Evolutionary conservation across 208 protist genomes (phyloP).

Genomic region (Blastocrithidia nonstop): DNA sequence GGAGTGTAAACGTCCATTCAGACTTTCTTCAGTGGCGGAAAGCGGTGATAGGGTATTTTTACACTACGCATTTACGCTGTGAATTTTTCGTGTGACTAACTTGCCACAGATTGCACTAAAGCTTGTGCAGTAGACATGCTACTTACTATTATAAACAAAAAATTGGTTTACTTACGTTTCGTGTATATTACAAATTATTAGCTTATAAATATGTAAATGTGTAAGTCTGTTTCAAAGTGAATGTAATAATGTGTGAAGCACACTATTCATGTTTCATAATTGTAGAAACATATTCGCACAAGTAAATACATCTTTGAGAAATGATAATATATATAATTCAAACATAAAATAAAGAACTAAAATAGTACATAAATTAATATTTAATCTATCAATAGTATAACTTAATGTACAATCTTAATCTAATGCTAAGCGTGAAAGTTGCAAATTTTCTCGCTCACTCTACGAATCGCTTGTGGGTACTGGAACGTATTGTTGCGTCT

Average conservation of each 20-base stretch:
- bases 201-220: background rate
- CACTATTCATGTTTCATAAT: background rate
- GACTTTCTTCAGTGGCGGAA: constrained; percentile 94
- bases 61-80: constrained; percentile 61
- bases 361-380: background rate
- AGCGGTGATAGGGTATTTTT: constrained; percentile 93
- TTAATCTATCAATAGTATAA: too few relatives aligned
- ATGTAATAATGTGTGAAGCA: too few relatives aligned
- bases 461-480: constrained; percentile 59
- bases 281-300: background rate
- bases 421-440: constrained; percentile 46
- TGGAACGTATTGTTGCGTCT: constrained; percentile 12
- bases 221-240: background rate
- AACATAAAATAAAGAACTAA: background rate
- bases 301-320: background rate
- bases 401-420: constrained; percentile 14
- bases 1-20: constrained; percentile 98
- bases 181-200: too few relatives aligned
- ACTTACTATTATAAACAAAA: too few relatives aligned
- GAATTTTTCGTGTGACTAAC: constrained; percentile 16
- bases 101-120: constrained; percentile 2
- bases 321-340: too few relatives aligned
- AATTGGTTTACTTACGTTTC: too few relatives aligned
- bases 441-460: constrained; percentile 55
- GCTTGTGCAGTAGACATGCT: too few relatives aligned